Conservation (phyloP, 768 basidiomycete genomes). For the Mycena vitilis region DNA sequence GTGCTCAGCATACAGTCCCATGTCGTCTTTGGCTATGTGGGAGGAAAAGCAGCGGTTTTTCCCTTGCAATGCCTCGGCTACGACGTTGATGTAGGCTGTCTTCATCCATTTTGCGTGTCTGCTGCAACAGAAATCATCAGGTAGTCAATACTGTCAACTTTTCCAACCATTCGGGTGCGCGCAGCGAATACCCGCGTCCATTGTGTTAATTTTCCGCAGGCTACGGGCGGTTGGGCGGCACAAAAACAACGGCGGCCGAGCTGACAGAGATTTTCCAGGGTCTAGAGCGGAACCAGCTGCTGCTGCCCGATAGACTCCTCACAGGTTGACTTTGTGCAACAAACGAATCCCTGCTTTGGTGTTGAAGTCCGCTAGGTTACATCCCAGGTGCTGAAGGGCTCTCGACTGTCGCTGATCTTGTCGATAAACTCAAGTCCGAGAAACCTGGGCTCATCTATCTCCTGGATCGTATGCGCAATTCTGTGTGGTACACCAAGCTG, state of each 20-base stretch:
- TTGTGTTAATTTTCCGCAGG: conserved; percentile 57
- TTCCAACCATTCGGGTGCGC: conserved; percentile 90
- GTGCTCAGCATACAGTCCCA: conserved; percentile 94
- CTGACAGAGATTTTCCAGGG: conserved; percentile 78
- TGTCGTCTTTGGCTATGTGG: conserved; percentile 94
- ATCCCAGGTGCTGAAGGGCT: conserved; percentile 88
- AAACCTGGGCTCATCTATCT: conserved; percentile 82
- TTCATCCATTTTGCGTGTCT: conserved; percentile 23
- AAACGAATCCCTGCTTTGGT: not conserved
- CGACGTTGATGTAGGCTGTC: conserved; percentile 86
- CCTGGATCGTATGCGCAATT: conserved; percentile 81
- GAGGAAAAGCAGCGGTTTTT: conserved; percentile 83
- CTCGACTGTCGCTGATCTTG: conserved; percentile 70
- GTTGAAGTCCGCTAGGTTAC: conserved; percentile 67
- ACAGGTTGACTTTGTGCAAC: conserved; percentile 63
- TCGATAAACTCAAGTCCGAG: conserved; percentile 66
- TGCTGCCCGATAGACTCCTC: conserved; percentile 77
- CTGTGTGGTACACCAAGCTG: not conserved
- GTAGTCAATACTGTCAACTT: conserved; percentile 94
- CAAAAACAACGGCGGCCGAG: conserved; percentile 81
- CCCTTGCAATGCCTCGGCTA: conserved; percentile 89
- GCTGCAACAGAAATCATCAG: conserved; percentile 48
- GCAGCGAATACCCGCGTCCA: not conserved
- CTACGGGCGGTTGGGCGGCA: conserved; percentile 85
- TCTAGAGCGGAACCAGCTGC: conserved; percentile 82